Conservation (phyloP, 352 stramenopile species). For the Heterotrichella gracilis region DNA sequence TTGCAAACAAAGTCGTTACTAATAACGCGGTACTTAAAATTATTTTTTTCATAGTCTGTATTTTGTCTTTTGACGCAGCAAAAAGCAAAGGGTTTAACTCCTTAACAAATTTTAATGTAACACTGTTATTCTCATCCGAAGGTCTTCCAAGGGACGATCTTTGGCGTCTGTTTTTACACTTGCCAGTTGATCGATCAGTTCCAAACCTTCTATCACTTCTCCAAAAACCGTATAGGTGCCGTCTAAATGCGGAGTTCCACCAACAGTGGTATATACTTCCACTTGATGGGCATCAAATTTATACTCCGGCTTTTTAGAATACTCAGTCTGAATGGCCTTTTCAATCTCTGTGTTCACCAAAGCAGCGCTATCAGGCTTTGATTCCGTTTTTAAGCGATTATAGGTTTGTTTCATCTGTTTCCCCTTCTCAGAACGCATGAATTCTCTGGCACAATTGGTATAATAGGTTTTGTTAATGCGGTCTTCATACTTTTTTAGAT, state of each 20-base stretch:
- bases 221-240: not conserved
- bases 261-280: not conserved
- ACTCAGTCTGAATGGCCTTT: not conserved
- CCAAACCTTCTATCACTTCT: not conserved
- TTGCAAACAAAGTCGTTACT: too few species aligned
- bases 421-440: not conserved
- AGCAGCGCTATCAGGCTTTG: not conserved
- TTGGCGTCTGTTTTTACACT: not conserved
- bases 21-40: too few species aligned
- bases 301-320: not conserved
- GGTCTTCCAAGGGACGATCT: not conserved
- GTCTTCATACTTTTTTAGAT: not conserved
- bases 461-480: not conserved
- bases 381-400: not conserved
- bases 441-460: not conserved
- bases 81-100: too few species aligned
- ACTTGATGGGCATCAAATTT: not conserved
- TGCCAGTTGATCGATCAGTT: not conserved
- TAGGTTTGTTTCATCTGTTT: not conserved
- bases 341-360: not conserved
- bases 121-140: not conserved
- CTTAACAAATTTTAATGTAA: not conserved
- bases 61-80: slow-evolving; percentile 2
- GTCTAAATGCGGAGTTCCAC: not conserved
- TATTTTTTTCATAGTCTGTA: not conserved